Percentiles rank a stretch among this genome's conserved stretches.
phyloP scores from a whole-genome alignment of 805 yeast genomes.

The Jamesozyma lodderae region DNA sequence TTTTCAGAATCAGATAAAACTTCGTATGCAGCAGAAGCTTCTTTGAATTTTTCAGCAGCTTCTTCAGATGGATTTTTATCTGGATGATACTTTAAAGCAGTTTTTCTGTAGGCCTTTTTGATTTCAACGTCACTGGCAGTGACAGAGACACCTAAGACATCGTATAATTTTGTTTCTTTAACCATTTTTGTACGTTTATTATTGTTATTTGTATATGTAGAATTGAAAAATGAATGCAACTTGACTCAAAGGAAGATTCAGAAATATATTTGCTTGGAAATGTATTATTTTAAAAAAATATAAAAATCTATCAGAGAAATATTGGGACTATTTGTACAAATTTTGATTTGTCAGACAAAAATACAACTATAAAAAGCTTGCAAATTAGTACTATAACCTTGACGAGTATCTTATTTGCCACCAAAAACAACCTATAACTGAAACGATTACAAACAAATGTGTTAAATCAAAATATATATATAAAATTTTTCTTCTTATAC shows the following conservation, averaged over 20 bases:
- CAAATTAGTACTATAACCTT: too few relatives aligned
- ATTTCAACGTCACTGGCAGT: constrained; percentile 62
- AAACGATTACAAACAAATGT: too few relatives aligned
- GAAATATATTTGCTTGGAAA: too few relatives aligned
- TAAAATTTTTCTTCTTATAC: too few relatives aligned
- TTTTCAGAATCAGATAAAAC: constrained; percentile 79
- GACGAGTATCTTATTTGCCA: too few relatives aligned
- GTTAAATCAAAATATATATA: too few relatives aligned
- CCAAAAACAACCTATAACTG: too few relatives aligned
- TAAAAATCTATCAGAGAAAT: too few relatives aligned
- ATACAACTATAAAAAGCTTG: too few relatives aligned
- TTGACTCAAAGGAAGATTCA: neutral
- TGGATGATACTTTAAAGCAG: constrained; percentile 76
- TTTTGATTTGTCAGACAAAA: too few relatives aligned
- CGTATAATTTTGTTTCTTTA: constrained; percentile 71
- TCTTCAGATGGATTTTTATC: constrained; percentile 74
- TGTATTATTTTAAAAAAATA: too few relatives aligned
- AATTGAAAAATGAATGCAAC: neutral
- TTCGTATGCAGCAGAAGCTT: constrained; percentile 81
- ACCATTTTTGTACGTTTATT: constrained; percentile 44
- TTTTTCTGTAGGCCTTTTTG: constrained; percentile 74
- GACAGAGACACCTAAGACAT: constrained; percentile 60
- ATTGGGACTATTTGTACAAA: too few relatives aligned
- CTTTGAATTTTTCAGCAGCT: constrained; percentile 93
- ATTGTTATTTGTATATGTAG: neutral